Conservation (phyloP, 208 protist genomes). For the Trypanosoma avium region DNA sequence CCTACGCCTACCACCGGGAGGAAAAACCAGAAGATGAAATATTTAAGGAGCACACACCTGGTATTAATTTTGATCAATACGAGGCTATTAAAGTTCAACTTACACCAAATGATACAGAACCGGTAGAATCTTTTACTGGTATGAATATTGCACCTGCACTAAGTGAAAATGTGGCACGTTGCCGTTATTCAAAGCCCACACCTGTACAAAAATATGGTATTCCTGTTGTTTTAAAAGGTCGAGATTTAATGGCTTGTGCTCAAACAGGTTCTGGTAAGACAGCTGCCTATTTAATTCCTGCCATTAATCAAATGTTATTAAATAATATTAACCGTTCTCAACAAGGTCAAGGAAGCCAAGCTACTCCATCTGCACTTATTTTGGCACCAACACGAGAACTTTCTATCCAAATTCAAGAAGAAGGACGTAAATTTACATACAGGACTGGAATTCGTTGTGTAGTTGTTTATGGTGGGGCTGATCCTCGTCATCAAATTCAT, state of each 20-base stretch:
- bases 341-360: constrained; percentile 45
- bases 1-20: constrained; percentile 69
- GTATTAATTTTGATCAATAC: constrained; percentile 94
- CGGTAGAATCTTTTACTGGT: constrained; percentile 75
- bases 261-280: constrained; percentile 99
- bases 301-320: constrained; percentile 90
- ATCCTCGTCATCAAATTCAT: constrained; percentile 94
- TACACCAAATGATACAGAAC: constrained; percentile 80
- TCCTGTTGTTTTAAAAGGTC: constrained; percentile 89
- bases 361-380: constrained; percentile 92
- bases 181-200: constrained; percentile 96
- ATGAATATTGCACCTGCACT: constrained; percentile 90
- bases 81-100: constrained; percentile 86
- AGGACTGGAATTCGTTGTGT: constrained; percentile 91
- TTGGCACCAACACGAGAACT: constrained; percentile 98
- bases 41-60: constrained; percentile 90
- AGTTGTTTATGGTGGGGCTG: constrained; percentile 98
- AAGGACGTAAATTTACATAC: constrained; percentile 97
- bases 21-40: constrained; percentile 90
- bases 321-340: constrained; percentile 63
- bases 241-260: constrained; percentile 99
- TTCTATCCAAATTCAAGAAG: constrained; percentile 97
- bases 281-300: constrained; percentile 97
- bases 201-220: constrained; percentile 99
- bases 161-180: constrained; percentile 93